A percentile compares a stretch with the other conserved stretches of the same genome.
These are phyloP conservation scores for Teunomyces aglyptinius DNA, from an alignment of 805 yeast species.

Conservation along the genomic window DNA sequence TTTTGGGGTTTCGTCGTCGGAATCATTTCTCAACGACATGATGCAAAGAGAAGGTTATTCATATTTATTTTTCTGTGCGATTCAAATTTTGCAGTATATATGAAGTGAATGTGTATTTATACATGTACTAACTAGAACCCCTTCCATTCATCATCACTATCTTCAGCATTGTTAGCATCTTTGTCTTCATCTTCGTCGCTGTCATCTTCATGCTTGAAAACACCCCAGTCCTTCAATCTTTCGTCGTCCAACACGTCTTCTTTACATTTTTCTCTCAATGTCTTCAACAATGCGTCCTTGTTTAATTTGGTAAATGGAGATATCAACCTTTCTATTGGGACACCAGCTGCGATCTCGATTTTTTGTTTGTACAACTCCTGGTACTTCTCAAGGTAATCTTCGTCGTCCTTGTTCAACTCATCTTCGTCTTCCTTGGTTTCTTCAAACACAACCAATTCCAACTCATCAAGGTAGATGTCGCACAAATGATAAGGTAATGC, in stretches of 20 bases:
- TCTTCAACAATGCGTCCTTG: constrained; percentile 52
- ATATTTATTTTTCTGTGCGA: background rate
- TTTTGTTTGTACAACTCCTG: constrained; percentile 28
- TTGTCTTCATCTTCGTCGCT: constrained; percentile 20
- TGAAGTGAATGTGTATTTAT: background rate
- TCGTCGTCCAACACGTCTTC: constrained; percentile 66
- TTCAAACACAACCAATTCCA: constrained; percentile 62
- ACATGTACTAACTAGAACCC: constrained; percentile 23
- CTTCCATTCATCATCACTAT: constrained; percentile 30
- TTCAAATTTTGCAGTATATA: background rate
- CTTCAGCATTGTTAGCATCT: constrained; percentile 9
- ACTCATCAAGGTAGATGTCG: constrained; percentile 82
- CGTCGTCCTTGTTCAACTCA: constrained; percentile 26
- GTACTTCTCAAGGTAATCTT: constrained; percentile 29
- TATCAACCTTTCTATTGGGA: constrained; percentile 57
- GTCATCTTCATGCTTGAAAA: constrained; percentile 30
- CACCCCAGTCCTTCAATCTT: constrained; percentile 66
- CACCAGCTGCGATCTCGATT: constrained; percentile 32
- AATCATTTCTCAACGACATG: background rate
- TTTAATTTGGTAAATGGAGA: constrained; percentile 58
- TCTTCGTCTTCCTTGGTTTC: constrained; percentile 43
- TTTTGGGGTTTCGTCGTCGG: background rate
- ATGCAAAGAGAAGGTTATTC: background rate
- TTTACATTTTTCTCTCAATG: constrained; percentile 60
- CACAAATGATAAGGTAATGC: constrained; percentile 83